Conservation (phyloP, 208 protist genomes). For the Porcisia deanei region DNA sequence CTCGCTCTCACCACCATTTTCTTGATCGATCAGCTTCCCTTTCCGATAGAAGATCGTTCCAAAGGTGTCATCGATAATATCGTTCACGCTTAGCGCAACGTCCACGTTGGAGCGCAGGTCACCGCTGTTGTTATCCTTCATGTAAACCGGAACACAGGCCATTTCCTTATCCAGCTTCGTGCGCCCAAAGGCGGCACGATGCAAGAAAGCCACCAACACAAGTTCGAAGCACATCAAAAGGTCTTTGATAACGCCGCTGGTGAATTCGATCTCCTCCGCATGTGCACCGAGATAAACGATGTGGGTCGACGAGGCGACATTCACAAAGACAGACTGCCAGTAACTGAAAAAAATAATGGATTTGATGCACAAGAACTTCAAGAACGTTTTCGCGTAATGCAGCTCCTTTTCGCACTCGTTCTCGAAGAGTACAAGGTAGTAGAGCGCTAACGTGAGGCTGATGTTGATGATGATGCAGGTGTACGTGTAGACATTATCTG, state of each 20-base stretch:
- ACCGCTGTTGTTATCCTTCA: slow-evolving; percentile 65
- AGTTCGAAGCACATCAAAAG: slow-evolving; percentile 89
- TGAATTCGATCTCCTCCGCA: slow-evolving; percentile 44
- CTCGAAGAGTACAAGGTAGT: slow-evolving; percentile 90
- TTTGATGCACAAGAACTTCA: slow-evolving; percentile 91
- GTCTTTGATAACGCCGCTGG: slow-evolving; percentile 70
- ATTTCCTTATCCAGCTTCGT: slow-evolving; percentile 79
- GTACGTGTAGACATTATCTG: slow-evolving; percentile 83
- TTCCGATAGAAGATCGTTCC: slow-evolving; percentile 82
- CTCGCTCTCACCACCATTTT: slow-evolving; percentile 63
- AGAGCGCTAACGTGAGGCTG: slow-evolving; percentile 76
- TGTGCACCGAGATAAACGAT: slow-evolving; percentile 54
- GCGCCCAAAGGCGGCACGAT: slow-evolving; percentile 76
- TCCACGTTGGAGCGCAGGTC: slow-evolving; percentile 75
- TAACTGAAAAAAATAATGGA: slow-evolving; percentile 91
- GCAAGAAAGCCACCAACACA: slow-evolving; percentile 78
- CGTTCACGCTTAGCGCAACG: slow-evolving; percentile 72
- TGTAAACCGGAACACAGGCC: slow-evolving; percentile 78
- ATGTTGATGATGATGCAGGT: slow-evolving; percentile 84
- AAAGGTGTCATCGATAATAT: slow-evolving; percentile 84
- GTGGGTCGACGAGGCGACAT: slow-evolving; percentile 39
- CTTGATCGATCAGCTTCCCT: slow-evolving; percentile 78
- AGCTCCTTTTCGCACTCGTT: slow-evolving; percentile 79
- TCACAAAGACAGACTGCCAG: slow-evolving; percentile 82
- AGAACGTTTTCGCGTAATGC: slow-evolving; percentile 80